Conservation (phyloP, 495 filamentous ascomycete genomes). For the Daldinia caldariorum region DNA sequence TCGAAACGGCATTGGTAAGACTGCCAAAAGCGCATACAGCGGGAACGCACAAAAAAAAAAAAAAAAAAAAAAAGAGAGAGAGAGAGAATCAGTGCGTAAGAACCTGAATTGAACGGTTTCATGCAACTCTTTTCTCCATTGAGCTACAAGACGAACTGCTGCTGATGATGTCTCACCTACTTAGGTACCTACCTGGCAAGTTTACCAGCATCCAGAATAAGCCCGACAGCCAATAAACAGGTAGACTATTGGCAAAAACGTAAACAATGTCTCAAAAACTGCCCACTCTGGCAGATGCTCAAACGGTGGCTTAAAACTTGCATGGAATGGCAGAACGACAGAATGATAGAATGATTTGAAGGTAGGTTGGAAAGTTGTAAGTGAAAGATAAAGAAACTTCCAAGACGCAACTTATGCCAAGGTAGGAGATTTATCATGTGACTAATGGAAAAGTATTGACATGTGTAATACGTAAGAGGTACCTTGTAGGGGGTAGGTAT, state of each 20-base stretch:
- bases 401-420: background rate
- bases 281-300: slow-evolving; percentile 1
- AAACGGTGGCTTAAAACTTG: background rate
- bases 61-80: no score
- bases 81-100: background rate
- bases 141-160: background rate
- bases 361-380: no score
- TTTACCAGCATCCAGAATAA: background rate
- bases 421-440: slow-evolving; percentile 2
- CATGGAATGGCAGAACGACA: background rate
- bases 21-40: background rate
- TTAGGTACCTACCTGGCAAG: no score
- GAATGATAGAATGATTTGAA: background rate
- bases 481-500: no score
- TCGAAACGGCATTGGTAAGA: background rate
- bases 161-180: background rate
- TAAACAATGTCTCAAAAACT: slow-evolving; percentile 2
- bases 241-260: background rate
- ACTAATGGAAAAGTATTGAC: background rate
- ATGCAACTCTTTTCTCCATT: background rate
- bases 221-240: background rate
- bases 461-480: no score
- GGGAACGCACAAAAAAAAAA: background rate
- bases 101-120: background rate
- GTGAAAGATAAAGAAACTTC: background rate